Evolutionary conservation across 495 filamentous ascomycete genomes (phyloP).

Genomic region (Tuber magnatum): DNA sequence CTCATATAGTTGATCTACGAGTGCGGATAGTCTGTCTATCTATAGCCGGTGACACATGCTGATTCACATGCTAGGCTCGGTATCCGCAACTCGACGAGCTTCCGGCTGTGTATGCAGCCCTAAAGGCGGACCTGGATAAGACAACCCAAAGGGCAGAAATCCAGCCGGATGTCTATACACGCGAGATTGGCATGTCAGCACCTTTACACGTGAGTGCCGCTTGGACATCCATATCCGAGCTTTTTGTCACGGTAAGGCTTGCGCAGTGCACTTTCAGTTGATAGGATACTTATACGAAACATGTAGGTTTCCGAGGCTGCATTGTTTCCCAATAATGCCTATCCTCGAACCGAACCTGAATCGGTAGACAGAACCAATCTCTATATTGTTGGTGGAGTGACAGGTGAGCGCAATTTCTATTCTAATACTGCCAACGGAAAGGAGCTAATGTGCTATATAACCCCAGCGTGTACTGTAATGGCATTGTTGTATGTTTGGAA

Average conservation of each 20-base stretch:
- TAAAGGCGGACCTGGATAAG: slow-evolving; percentile 91
- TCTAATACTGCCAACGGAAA: not conserved
- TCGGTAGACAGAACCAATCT: slow-evolving; percentile 71
- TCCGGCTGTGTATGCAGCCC: slow-evolving; percentile 79
- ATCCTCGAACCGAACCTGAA: slow-evolving; percentile 79
- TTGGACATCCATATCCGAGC: slow-evolving; percentile 81
- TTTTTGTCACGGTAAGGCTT: slow-evolving; percentile 61
- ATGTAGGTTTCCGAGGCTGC: slow-evolving; percentile 73
- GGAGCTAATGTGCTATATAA: slow-evolving; percentile 5
- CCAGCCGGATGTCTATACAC: slow-evolving; percentile 89
- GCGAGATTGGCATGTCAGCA: slow-evolving; percentile 67
- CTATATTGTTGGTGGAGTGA: slow-evolving; percentile 74
- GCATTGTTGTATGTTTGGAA: slow-evolving; percentile 34
- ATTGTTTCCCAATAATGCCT: slow-evolving; percentile 75
- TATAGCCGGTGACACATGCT: not conserved
- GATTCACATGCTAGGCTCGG: slow-evolving; percentile 41
- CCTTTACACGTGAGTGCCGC: slow-evolving; percentile 90
- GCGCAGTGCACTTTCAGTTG: not conserved
- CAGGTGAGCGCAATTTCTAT: slow-evolving; percentile 12
- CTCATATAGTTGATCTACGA: slow-evolving; percentile 76
- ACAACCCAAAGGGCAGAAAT: slow-evolving; percentile 83
- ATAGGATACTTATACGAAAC: not conserved
- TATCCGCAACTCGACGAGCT: slow-evolving; percentile 78
- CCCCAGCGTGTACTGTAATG: slow-evolving; percentile 29
- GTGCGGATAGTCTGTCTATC: slow-evolving; percentile 36